These are phyloP conservation scores for Teratosphaeriaceae sp. DNA, from an alignment of 2,329 filamentous ascomycete genomes.

Conservation along the genomic window DNA sequence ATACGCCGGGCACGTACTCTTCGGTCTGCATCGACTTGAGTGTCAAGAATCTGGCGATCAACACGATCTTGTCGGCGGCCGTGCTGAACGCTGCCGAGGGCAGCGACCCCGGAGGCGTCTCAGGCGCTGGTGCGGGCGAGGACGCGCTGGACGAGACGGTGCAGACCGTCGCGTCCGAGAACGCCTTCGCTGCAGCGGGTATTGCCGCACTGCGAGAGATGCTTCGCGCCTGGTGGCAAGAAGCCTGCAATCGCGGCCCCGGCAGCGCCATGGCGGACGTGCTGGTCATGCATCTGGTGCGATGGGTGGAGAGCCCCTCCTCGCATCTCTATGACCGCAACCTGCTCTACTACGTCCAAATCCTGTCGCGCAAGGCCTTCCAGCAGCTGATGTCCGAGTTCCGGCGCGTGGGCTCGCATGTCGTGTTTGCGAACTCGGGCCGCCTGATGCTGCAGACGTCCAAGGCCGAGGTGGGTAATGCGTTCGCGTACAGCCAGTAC, in stretches of 20 bases:
- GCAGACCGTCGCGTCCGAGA: conserved; percentile 73
- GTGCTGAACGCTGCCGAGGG: conserved; percentile 96
- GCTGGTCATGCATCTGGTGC: conserved; percentile 92
- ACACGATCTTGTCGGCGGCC: conserved; percentile 93
- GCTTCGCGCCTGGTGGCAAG: conserved; percentile 98
- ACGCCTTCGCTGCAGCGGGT: conserved; percentile 85
- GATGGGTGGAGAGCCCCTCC: conserved; percentile 91
- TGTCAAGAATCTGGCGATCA: conserved; percentile 90
- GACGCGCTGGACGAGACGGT: conserved; percentile 55
- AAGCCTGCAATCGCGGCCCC: conserved; percentile 57
- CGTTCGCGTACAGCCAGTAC: conserved; percentile 94
- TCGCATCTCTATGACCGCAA: conserved; percentile 94
- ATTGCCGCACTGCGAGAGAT: conserved; percentile 90
- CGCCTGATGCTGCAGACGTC: conserved; percentile 89
- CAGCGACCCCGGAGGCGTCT: conserved; percentile 77
- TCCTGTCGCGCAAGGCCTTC: conserved; percentile 96
- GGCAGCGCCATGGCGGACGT: conserved; percentile 91
- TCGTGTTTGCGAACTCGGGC: conserved; percentile 90
- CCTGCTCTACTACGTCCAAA: conserved; percentile 94
- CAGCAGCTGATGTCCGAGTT: conserved; percentile 97
- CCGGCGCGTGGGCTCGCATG: conserved; percentile 84
- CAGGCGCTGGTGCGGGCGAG: conserved; percentile 60
- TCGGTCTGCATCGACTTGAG: conserved; percentile 96
- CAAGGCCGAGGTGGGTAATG: conserved; percentile 93
- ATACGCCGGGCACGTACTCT: conserved; percentile 87